Percentiles rank a stretch among this genome's conserved stretches.
These are phyloP conservation scores for Pueraria montana DNA, from an alignment of 306 rosid species.

Conservation along the genomic window DNA sequence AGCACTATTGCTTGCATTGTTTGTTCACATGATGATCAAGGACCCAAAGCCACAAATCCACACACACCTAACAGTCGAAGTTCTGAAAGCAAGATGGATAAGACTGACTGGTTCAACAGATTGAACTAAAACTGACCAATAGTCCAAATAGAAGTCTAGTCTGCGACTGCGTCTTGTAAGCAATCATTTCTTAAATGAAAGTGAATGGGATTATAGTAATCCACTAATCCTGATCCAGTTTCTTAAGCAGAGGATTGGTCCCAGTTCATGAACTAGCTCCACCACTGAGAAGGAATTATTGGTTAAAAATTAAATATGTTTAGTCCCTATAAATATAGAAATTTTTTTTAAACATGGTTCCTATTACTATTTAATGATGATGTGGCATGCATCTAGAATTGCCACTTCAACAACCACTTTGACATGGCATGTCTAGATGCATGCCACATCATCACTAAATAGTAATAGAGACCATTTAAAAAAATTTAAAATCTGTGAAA, in stretches of 20 bases:
- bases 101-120: conserved; percentile 10
- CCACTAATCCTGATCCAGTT: background rate
- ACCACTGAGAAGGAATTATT: background rate
- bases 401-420: background rate
- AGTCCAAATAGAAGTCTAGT: background rate
- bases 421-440: background rate
- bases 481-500: background rate
- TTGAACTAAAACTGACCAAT: conserved; percentile 19
- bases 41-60: conserved; percentile 19
- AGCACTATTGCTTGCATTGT: conserved; percentile 11
- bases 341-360: background rate
- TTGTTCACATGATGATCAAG: conserved; percentile 38
- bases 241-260: background rate
- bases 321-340: background rate
- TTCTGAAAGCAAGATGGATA: conserved; percentile 16
- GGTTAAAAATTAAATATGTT: background rate
- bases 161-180: background rate
- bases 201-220: conserved; percentile 24
- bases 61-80: conserved; percentile 17
- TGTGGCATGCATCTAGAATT: background rate
- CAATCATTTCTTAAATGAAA: conserved; percentile 33
- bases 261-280: conserved; percentile 28
- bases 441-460: background rate
- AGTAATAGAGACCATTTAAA: background rate
- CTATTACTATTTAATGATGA: background rate